Conservation (phyloP, 2,329 filamentous ascomycete species). For the Apiospora rasikravindrae region DNA sequence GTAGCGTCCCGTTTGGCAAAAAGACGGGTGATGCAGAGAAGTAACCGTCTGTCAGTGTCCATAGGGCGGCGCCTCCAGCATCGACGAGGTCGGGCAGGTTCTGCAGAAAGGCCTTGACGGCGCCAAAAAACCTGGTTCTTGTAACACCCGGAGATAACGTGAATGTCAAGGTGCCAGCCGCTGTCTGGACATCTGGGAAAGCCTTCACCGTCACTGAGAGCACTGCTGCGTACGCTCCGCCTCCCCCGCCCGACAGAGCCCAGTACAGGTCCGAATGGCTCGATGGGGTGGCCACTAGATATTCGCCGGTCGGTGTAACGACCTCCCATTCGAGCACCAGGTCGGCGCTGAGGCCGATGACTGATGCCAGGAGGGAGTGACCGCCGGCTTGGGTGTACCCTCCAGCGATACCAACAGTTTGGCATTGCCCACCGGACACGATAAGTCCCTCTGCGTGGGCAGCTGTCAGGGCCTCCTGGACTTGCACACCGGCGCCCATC, state of each 20-base stretch:
- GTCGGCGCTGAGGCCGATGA: slow-evolving; percentile 62
- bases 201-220: slow-evolving; percentile 53
- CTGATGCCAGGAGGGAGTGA: slow-evolving; percentile 55
- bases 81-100: too few species aligned
- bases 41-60: too few species aligned
- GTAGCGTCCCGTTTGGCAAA: too few species aligned
- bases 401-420: slow-evolving; percentile 22
- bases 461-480: too few species aligned
- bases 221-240: slow-evolving; percentile 63
- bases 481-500: too few species aligned
- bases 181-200: too few species aligned
- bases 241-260: slow-evolving; percentile 65
- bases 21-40: too few species aligned
- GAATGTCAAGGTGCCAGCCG: too few species aligned
- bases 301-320: slow-evolving; percentile 54
- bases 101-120: too few species aligned
- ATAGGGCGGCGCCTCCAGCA: too few species aligned
- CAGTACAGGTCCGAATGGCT: slow-evolving; percentile 65
- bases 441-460: background rate
- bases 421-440: background rate
- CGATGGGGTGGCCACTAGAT: slow-evolving; percentile 51
- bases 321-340: slow-evolving; percentile 61
- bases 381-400: slow-evolving; percentile 52
- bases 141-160: too few species aligned
- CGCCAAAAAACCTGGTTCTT: too few species aligned